A percentile compares a stretch with the other conserved stretches of the same genome.
Conservation (phyloP, 2,329 filamentous ascomycete species). For the Claviceps digitariae region DNA sequence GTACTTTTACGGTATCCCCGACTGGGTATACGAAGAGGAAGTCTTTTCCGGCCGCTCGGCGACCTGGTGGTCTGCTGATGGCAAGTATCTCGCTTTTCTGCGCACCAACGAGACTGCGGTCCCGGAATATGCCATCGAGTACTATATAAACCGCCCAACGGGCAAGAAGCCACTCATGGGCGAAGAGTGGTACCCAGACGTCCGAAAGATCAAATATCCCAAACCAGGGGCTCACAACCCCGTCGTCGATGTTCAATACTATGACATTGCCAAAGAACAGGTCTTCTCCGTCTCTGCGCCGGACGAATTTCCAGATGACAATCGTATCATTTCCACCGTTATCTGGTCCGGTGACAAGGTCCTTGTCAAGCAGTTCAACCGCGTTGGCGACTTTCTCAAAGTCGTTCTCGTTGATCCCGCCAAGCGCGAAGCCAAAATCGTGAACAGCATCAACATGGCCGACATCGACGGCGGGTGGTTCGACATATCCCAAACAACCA, state of each 20-base stretch:
- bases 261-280: slow-evolving; percentile 64
- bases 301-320: slow-evolving; percentile 63
- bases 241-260: slow-evolving; percentile 76
- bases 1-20: slow-evolving; percentile 89
- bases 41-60: slow-evolving; percentile 61
- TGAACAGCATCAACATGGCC: slow-evolving; percentile 66
- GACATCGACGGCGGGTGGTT: slow-evolving; percentile 95
- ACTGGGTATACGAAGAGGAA: slow-evolving; percentile 82
- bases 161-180: slow-evolving; percentile 51
- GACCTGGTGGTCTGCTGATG: slow-evolving; percentile 92
- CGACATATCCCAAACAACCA: slow-evolving; percentile 78
- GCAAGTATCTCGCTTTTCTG: slow-evolving; percentile 79
- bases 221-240: slow-evolving; percentile 93
- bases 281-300: slow-evolving; percentile 68
- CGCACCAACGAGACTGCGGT: slow-evolving; percentile 89
- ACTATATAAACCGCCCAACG: slow-evolving; percentile 79
- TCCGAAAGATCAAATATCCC: slow-evolving; percentile 88
- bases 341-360: slow-evolving; percentile 80
- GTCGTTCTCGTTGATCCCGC: slow-evolving; percentile 74
- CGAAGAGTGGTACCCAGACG: slow-evolving; percentile 81
- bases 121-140: slow-evolving; percentile 84
- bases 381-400: slow-evolving; percentile 82
- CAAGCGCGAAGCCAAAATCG: slow-evolving; percentile 58
- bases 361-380: slow-evolving; percentile 82
- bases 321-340: slow-evolving; percentile 85